Evolutionary conservation across 73 alveolate species (phyloP).

Genomic region (Tetrahymena thermophila): DNA sequence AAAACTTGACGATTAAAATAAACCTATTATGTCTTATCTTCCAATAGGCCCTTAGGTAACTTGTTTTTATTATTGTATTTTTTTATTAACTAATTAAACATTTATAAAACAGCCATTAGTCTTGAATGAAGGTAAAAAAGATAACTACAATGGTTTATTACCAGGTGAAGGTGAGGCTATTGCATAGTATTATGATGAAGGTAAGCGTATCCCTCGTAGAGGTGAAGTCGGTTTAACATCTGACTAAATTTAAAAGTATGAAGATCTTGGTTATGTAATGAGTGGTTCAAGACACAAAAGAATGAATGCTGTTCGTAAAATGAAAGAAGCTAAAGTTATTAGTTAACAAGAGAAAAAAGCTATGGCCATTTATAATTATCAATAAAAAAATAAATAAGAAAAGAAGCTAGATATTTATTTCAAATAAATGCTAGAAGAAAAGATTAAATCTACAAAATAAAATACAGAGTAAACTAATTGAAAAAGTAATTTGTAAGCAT

Average conservation of each 20-base stretch:
- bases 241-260: conserved; percentile 57
- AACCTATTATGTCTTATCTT: conserved; percentile 2
- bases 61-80: not conserved
- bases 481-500: not conserved
- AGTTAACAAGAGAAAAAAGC: conserved; percentile 21
- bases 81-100: not conserved
- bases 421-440: conserved; percentile 1
- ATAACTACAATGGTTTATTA: conserved; percentile 32
- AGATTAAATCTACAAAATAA: not conserved
- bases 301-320: conserved; percentile 51
- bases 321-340: conserved; percentile 33
- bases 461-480: not conserved
- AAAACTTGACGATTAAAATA: not conserved
- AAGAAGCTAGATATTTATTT: conserved; percentile 1
- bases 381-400: conserved; percentile 6
- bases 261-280: conserved; percentile 58
- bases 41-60: conserved; percentile 29
- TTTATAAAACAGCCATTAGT: not conserved
- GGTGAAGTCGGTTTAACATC: conserved; percentile 77
- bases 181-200: conserved; percentile 56
- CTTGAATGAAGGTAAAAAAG: conserved; percentile 8
- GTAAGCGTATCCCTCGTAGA: conserved; percentile 70
- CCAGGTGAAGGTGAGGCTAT: conserved; percentile 73
- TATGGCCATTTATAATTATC: conserved; percentile 8
- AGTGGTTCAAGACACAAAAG: conserved; percentile 45